Evolutionary conservation across 768 basidiomycete genomes (phyloP).

Genomic region (Auriscalpium orientale): DNA sequence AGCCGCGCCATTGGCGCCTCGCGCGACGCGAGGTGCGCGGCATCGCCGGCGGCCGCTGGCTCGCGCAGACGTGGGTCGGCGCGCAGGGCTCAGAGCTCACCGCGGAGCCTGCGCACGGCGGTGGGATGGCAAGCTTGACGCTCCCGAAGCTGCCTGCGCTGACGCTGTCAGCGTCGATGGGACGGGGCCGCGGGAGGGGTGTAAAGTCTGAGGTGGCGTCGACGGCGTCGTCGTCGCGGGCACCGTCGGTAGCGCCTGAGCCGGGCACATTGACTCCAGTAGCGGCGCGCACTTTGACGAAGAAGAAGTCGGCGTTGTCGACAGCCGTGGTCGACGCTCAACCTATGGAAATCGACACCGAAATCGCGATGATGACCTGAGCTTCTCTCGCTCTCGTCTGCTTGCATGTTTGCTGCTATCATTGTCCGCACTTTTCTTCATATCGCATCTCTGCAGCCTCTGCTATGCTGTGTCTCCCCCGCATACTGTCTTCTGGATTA

Average conservation of each 20-base stretch:
- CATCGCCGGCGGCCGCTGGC: conserved; percentile 80
- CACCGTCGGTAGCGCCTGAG: conserved; percentile 12
- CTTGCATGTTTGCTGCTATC: background rate
- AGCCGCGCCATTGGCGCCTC: conserved; percentile 64
- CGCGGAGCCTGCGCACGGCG: background rate
- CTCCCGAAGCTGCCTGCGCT: conserved; percentile 12
- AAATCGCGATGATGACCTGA: conserved; percentile 11
- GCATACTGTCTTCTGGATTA: background rate
- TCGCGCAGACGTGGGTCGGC: conserved; percentile 75
- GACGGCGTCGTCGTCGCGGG: conserved; percentile 15
- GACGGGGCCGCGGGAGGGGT: conserved; percentile 7
- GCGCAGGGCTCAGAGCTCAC: conserved; percentile 65
- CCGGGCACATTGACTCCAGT: background rate
- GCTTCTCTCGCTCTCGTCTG: background rate
- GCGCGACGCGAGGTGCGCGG: conserved; percentile 75
- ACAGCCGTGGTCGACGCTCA: conserved; percentile 5
- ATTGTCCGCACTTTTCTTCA: background rate
- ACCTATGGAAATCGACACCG: conserved; percentile 7
- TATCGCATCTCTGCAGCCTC: background rate
- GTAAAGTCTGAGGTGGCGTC: conserved; percentile 12
- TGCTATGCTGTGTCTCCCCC: background rate
- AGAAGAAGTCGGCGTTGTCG: conserved; percentile 10
- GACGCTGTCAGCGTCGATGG: conserved; percentile 2
- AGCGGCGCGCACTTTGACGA: conserved; percentile 6
- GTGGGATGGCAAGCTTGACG: background rate